phyloP scores from a whole-genome alignment of 2,329 filamentous ascomycete genomes.

The Neofusicoccum umdonicola region DNA sequence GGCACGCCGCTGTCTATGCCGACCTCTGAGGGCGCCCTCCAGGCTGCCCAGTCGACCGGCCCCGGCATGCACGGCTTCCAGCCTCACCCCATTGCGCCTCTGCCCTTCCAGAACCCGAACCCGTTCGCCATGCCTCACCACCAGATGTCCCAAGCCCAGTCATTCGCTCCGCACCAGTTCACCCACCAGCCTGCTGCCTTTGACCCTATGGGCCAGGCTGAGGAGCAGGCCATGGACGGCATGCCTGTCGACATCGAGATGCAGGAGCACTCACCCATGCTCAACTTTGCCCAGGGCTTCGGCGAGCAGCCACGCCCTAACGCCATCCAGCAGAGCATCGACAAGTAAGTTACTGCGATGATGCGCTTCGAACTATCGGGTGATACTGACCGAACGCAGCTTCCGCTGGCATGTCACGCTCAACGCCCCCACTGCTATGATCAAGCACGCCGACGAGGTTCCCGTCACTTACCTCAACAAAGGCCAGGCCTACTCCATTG shows the following conservation, averaged over 20 bases:
- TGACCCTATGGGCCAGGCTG: slow-evolving; percentile 70
- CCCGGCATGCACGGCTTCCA: slow-evolving; percentile 64
- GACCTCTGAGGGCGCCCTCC: slow-evolving; percentile 65
- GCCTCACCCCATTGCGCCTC: slow-evolving; percentile 35
- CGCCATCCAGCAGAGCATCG: slow-evolving; percentile 38
- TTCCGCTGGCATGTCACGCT: slow-evolving; percentile 89
- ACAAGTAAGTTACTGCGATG: slow-evolving; percentile 43
- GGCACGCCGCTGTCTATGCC: slow-evolving; percentile 80
- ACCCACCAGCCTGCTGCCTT: slow-evolving; percentile 78
- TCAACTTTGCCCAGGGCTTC: slow-evolving; percentile 52
- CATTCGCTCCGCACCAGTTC: slow-evolving; percentile 77
- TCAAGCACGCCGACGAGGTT: slow-evolving; percentile 83
- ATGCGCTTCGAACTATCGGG: background rate
- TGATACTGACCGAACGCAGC: slow-evolving; percentile 39
- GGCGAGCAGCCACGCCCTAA: slow-evolving; percentile 48
- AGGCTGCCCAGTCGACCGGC: slow-evolving; percentile 54
- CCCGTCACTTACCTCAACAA: slow-evolving; percentile 99
- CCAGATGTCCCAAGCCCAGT: slow-evolving; percentile 39
- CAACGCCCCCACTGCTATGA: slow-evolving; percentile 95
- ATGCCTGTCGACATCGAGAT: slow-evolving; percentile 57
- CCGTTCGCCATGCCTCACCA: slow-evolving; percentile 61
- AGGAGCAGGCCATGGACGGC: slow-evolving; percentile 65
- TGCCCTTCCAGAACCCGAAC: slow-evolving; percentile 62
- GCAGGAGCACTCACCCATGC: slow-evolving; percentile 60
- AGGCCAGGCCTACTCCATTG: slow-evolving; percentile 87